Evolutionary conservation across 495 filamentous ascomycete species (phyloP), one percentile per base, ranked within the genome.

Genomic region (Annulohypoxylon bovei): DNA sequence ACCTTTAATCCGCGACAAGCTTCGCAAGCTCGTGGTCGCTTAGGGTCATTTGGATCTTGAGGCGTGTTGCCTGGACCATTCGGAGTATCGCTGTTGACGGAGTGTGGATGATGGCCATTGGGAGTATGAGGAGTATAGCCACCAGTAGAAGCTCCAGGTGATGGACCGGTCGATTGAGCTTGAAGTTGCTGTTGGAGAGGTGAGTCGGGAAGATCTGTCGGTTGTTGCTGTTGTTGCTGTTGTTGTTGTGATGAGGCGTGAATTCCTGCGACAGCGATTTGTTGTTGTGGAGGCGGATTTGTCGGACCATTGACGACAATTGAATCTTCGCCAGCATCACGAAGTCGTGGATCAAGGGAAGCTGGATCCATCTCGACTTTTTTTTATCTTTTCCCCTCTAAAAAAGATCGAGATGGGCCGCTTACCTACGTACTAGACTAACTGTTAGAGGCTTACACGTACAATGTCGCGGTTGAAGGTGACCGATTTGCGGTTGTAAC

Each of bases 1-100:
- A 97, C 95, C 75, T 99, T 99, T 49, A 97, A 81, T 30, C 89
- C 88, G 46, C 95, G 90, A 77, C 95, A 99, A 8, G 92, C 89
- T 76, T 98, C 95, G 79, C 95, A 99, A 14, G 95, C 94, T n/a
- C 94, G 90, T 1, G 91, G 87, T 35, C 93, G 89, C 78, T 94
- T 95, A 37, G 87, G 78, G 56, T 93, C 91, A 37, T 78, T 74
- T 12, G 78, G 76, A 55, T 87, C 82, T 6, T 70, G 70, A 9
- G 62, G 66, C 18, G 54, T 65, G 4, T 27, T 22, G 6, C 60
- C 67, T 1, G 16, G 44, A 3, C 35, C 65, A 59, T 68, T 68
- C 6, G 70, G 66, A 9, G 65, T 68, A 30, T 73, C 70, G 50
- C 50, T 40, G 6, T 22, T 47, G 6, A 20, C 27, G 0, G 54